Conservation (phyloP, 2,329 filamentous ascomycete species). For the Ceratocystis harringtonii region DNA sequence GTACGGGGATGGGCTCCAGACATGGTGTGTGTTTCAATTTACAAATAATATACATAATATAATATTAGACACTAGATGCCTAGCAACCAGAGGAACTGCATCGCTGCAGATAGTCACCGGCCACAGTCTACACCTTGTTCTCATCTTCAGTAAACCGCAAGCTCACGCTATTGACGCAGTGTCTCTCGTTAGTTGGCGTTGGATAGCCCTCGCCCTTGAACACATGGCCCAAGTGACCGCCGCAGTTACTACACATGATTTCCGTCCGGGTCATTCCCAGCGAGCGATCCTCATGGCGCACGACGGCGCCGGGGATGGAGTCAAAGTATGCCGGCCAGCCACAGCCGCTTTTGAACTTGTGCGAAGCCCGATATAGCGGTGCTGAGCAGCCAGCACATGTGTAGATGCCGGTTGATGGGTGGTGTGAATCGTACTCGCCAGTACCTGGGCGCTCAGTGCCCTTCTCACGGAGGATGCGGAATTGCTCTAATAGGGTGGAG, state of each 20-base stretch:
- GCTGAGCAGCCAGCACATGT: conserved; percentile 72
- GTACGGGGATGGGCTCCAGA: neutral
- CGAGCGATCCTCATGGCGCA: conserved; percentile 57
- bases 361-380: conserved; percentile 79
- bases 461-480: conserved; percentile 80
- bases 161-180: conserved; percentile 91
- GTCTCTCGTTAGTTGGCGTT: conserved; percentile 85
- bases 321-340: conserved; percentile 99
- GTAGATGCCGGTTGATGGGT: conserved; percentile 62
- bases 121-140: neutral
- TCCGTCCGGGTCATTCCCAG: conserved; percentile 79
- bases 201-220: conserved; percentile 78
- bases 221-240: conserved; percentile 85
- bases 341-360: conserved; percentile 94
- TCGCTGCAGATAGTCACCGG: neutral
- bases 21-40: neutral
- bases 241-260: conserved; percentile 89
- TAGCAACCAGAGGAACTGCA: neutral
- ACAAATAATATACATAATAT: neutral
- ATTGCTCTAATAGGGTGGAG: conserved; percentile 55
- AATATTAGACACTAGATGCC: neutral
- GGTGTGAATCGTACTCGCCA: conserved; percentile 79
- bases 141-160: conserved; percentile 50
- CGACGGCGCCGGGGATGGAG: conserved; percentile 80
- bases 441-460: conserved; percentile 73